Base-by-base conservation (phyloP, 73 alveolate species). In the Paramecium caudatum region DNA sequence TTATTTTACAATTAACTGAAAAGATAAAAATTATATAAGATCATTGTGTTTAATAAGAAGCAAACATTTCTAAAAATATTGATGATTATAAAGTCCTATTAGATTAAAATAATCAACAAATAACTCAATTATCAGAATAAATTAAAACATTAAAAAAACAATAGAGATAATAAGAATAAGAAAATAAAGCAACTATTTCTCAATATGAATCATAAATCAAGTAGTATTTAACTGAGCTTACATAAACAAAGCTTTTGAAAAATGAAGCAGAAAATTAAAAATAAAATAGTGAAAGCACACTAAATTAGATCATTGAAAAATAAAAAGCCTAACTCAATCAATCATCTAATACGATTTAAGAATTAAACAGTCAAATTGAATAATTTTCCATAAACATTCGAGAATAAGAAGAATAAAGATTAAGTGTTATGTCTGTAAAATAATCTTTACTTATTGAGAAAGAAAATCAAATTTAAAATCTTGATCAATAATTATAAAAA, bases 31-130 rank as follows among this genome's bases (percentile, higher is more conserved):
- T 30, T n/a, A 0, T 65, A 36, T 2, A 65, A 33, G 49, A 65
- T 12, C 50, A 65, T 5, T 33, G 33, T 10, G 36, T 30, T 0
- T 33, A 33, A 65, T 33, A 36, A 15, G 83, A 65, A 13, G 17
- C 47, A 65, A 36, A 65, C 5, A 33, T 65, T 17, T 33, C 49
- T n/a, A 33, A 65, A 36, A 65, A 65, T 33, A 65, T 65, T 13
- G 49, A 65, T 65, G 83, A 65, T n/a, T 65, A 65, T 33, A 65
- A 65, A 65, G 83, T 33, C 5, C 39, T 65, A 12, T 17, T 33
- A 10, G 49, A 65, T 36, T 65, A 65, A 65, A 65, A 65, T 65
- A 65, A 30, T 65, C 10, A 65, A 65, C 34, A 65, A 33, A 65
- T 65, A 4, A 65, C 49, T 0, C 4, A 65, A 65, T 65, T 65